Base-by-base conservation (phyloP, 1,139 yeast species). In the Saccharomyces pastorianus region DNA sequence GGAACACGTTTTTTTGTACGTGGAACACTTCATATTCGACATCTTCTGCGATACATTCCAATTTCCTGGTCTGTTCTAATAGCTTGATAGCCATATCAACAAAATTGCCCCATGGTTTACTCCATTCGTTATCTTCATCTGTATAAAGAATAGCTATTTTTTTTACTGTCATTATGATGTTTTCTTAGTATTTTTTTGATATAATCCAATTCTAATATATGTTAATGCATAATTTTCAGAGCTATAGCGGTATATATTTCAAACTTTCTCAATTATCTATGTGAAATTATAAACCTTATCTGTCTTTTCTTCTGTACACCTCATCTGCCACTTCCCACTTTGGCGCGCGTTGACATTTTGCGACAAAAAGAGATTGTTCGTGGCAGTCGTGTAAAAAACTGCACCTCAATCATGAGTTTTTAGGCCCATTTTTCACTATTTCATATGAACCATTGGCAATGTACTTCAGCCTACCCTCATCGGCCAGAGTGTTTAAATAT, bases 401-500 rank as follows among this genome's bases (percentile, higher is more conserved):
- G 44, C 44, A 38, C 7, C n/a, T 20, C n/a, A 25, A 38, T 20
- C 25, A 38, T 9, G n/a, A 17, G n/a, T 17, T 38, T 20, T 38
- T 38, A 20, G 20, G 44, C 7, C 7, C 44, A 6, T 38, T 38
- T 20, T 38, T 38, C 26, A 11, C 44, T 17, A 38, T 9, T 20
- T 38, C 44, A 8, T 38, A 38, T 20, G 44, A 38, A 9, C 44
- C 44, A 20, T 38, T 38, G 25, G 44, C n/a, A 9, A 38, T 20
- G 6, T 38, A 38, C 20, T 38, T 38, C 25, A 38, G 7, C 44
- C 20, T 38, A 20, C 44, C 78, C 48, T 77, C 80, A 11, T 74
- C 77, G 2, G 76, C 78, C 69, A 77, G 72, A 2, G 63, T 57
- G 13, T 67, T 62, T 49, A 79, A 60, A 55, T 73, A 77, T 31